Evolutionary conservation across 306 rosid species (phyloP).

Genomic region (Vigna trinervia): DNA sequence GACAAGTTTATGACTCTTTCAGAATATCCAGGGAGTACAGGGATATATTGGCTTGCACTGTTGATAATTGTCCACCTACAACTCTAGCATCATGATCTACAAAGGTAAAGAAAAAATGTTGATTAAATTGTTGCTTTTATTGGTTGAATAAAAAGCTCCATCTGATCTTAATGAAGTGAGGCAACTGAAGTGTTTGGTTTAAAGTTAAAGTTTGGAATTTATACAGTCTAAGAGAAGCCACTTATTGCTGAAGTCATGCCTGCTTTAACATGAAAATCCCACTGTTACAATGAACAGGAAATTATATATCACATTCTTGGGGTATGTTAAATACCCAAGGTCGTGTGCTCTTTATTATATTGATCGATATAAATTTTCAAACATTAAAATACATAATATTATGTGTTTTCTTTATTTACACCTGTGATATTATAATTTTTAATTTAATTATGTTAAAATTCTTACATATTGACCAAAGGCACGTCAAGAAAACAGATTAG

Average conservation of each 20-base stretch:
- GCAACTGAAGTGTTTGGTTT: not conserved
- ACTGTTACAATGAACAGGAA: not conserved
- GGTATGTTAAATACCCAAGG: not conserved
- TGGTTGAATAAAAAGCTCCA: conserved; percentile 36
- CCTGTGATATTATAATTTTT: too few relatives aligned
- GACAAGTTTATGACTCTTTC: conserved; percentile 83
- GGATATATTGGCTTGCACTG: conserved; percentile 83
- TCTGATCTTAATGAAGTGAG: conserved; percentile 26
- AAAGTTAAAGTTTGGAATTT: not conserved
- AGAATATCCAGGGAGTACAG: conserved; percentile 75
- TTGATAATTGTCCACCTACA: conserved; percentile 70
- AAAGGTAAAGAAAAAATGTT: conserved; percentile 3
- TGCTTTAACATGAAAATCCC: not conserved
- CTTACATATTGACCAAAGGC: too few relatives aligned
- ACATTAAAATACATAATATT: too few relatives aligned
- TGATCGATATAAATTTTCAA: too few relatives aligned
- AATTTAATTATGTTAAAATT: too few relatives aligned
- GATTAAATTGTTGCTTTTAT: not conserved
- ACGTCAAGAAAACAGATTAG: too few relatives aligned
- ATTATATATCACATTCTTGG: not conserved
- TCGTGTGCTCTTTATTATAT: too few relatives aligned
- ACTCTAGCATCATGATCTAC: conserved; percentile 69
- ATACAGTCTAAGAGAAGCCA: not conserved
- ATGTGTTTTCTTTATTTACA: too few relatives aligned
- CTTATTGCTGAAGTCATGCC: not conserved